These are phyloP conservation scores for Polytrichum formosum DNA, from an alignment of 225 moss, liverwort and hornwort genomes.

Conservation along the genomic window DNA sequence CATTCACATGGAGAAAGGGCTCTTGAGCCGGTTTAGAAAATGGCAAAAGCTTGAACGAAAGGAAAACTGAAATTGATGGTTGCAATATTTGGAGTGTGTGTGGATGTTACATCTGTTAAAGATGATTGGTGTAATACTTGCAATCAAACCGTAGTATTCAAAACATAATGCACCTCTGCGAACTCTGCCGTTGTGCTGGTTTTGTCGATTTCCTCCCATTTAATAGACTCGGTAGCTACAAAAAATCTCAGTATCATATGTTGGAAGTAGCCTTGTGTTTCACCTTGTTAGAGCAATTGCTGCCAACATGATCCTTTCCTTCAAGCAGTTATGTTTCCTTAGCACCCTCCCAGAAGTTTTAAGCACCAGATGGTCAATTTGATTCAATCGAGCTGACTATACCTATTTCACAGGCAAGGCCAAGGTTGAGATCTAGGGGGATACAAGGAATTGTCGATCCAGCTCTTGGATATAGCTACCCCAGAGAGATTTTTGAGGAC, in stretches of 20 bases:
- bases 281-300: not conserved
- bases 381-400: not conserved
- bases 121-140: too few relatives aligned
- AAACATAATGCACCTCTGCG: too few relatives aligned
- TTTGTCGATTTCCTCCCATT: not conserved
- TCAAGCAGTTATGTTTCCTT: not conserved
- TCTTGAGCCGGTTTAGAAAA: too few relatives aligned
- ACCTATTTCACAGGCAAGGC: slow-evolving; percentile 15
- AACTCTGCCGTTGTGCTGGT: not conserved
- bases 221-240: not conserved
- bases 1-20: too few relatives aligned
- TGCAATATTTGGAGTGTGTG: too few relatives aligned
- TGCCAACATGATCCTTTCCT: not conserved
- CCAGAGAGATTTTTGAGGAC: slow-evolving; percentile 16
- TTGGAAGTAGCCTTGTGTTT: not conserved
- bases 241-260: not conserved
- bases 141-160: too few relatives aligned
- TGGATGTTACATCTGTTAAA: too few relatives aligned
- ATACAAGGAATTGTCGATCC: slow-evolving; percentile 29
- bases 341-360: too few relatives aligned
- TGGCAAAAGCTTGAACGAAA: too few relatives aligned
- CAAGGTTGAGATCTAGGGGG: slow-evolving; percentile 18
- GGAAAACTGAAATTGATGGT: too few relatives aligned
- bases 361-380: not conserved
- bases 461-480: slow-evolving; percentile 17